Percentiles rank a stretch among this genome's conserved stretches.
phyloP scores from a whole-genome alignment of 2,329 filamentous ascomycete genomes.

The Claviceps africana region DNA sequence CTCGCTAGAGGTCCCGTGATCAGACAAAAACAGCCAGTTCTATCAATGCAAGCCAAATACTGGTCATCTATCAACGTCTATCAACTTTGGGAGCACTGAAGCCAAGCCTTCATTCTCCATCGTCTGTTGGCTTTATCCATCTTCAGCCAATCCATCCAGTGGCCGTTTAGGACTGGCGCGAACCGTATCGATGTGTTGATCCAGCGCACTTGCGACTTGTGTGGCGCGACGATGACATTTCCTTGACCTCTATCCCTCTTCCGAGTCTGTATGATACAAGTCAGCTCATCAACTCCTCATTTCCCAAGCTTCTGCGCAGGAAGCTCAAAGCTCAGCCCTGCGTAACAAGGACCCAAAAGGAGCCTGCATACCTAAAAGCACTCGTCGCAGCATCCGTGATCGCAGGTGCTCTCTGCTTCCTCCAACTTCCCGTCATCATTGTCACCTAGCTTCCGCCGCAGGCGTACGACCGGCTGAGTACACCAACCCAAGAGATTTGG shows the following conservation, averaged over 20 bases:
- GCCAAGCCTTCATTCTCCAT: too few relatives aligned
- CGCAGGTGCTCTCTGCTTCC: conserved; percentile 28
- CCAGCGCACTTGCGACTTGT: too few relatives aligned
- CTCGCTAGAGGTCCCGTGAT: too few relatives aligned
- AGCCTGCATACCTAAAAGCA: conserved; percentile 29
- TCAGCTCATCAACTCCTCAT: not conserved
- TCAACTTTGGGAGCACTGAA: not conserved
- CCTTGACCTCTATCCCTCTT: not conserved
- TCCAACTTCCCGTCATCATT: conserved; percentile 20
- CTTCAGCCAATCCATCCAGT: too few relatives aligned
- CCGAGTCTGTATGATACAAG: not conserved
- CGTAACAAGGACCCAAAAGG: not conserved
- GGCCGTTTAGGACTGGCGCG: too few relatives aligned
- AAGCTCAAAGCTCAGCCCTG: not conserved
- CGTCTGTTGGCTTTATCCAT: not conserved
- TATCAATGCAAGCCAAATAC: not conserved
- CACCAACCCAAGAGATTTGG: conserved; percentile 42
- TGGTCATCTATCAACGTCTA: not conserved
- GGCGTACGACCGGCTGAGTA: conserved; percentile 21
- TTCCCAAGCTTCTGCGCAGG: not conserved
- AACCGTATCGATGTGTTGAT: too few relatives aligned
- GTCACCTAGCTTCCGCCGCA: conserved; percentile 14
- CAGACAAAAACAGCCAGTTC: not conserved
- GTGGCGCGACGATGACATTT: not conserved
- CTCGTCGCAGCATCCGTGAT: conserved; percentile 38